Conservation (phyloP, 208 protist species). For the Histomonas meleagridis region DNA sequence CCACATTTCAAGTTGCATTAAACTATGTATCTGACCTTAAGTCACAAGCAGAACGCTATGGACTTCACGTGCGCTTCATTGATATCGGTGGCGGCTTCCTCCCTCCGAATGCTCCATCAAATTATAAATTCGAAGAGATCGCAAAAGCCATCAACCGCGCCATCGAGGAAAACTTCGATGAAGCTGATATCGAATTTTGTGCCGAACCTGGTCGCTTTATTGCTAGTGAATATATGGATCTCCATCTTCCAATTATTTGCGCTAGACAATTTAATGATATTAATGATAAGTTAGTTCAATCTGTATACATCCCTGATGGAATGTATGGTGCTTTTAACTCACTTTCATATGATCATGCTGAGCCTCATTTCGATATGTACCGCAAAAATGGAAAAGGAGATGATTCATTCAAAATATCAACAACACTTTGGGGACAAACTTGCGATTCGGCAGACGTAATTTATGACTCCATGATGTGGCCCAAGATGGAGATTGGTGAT, state of each 20-base stretch:
- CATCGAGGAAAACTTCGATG: background rate
- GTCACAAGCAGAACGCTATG: background rate
- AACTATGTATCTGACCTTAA: background rate
- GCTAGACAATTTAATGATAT: background rate
- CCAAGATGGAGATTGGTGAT: background rate
- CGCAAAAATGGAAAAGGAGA: background rate
- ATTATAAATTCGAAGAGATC: background rate
- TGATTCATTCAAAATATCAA: background rate
- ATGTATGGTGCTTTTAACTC: conserved; percentile 17
- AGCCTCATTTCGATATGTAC: background rate
- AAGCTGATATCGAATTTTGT: background rate
- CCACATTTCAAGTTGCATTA: background rate
- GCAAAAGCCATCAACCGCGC: background rate
- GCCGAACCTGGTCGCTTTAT: background rate
- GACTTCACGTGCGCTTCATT: background rate
- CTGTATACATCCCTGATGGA: background rate
- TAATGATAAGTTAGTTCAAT: background rate
- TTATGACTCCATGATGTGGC: conserved; percentile 12
- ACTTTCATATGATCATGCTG: background rate
- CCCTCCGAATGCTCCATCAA: background rate
- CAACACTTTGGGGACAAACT: conserved; percentile 23
- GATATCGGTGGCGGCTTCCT: conserved; percentile 3
- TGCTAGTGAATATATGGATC: conserved; percentile 12
- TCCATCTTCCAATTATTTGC: background rate
- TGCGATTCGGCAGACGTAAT: background rate